Evolutionary conservation across 164 flowering plant genomes (phyloP), one percentile per base, ranked within the genome.

Genomic region (Umbellularia californica): DNA sequence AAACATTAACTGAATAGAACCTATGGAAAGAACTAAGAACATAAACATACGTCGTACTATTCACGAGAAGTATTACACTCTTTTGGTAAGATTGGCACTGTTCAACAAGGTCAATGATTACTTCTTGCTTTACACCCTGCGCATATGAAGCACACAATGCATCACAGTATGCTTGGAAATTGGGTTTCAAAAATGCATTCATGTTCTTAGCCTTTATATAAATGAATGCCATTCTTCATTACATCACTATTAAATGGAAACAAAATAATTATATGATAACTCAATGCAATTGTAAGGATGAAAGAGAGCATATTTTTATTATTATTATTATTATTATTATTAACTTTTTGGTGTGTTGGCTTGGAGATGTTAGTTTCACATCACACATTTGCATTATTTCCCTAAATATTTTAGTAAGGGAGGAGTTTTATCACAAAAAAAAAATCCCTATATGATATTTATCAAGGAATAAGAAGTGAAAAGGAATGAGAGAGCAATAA

Each of bases 91-190:
- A 84, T 64, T 83, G 88, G 77, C 98, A 95, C 79, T 95, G 98
- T 13, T 95, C 98, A 76, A 89, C 97, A 76, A 95, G 91, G 84
- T 95, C 98, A 82, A 92, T 89, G 70, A 95, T 90, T 71, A 95
- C 76, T 77, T 95, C 98, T 75, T 95, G 82, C 80, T 93, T 91
- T 69, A 90, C 75, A 71, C 88, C 91, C 98, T 95, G 86, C 78
- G 77, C 80, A 63, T 12, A 51, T 74, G 25, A 70, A 0, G n/a
- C 69, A 66, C 35, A 66, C 12, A 13, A 25, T 1, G 22, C 22
- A 28, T 27, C n/a, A 66, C n/a, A 27, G 2, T 66, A 15, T 27
- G 28, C 15, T n/a, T n/a, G 27, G 14, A 35, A 64, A 24, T 64
- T 64, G 27, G 17, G 5, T 17, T 28, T 3, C 69, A 24, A 30